phyloP scores from a whole-genome alignment of 441 rosid genomes.

The Populus hybrid region DNA sequence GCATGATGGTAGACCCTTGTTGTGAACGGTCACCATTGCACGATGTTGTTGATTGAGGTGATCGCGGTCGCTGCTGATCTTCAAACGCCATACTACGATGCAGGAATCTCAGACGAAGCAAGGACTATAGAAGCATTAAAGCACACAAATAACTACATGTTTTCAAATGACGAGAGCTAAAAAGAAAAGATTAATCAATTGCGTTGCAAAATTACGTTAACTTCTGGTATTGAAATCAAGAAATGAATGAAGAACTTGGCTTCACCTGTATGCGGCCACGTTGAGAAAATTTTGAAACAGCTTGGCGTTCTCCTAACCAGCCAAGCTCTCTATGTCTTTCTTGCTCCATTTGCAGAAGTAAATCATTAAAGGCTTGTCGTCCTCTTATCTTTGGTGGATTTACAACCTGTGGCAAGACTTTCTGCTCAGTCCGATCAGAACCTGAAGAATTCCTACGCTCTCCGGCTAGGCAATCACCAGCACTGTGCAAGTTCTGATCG shows the following conservation, averaged over 20 bases:
- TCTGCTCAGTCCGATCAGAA: conserved; percentile 28
- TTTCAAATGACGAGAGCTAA: neutral
- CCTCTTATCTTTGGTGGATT: conserved; percentile 70
- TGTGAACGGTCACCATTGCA: conserved; percentile 32
- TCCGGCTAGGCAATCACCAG: conserved; percentile 21
- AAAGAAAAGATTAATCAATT: neutral
- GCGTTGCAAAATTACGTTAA: neutral
- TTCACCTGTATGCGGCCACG: conserved; percentile 85
- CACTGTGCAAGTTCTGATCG: conserved; percentile 20
- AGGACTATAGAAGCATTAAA: conserved; percentile 36
- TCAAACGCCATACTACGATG: conserved; percentile 51
- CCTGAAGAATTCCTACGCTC: conserved; percentile 20
- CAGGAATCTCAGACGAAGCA: conserved; percentile 57
- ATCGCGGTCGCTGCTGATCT: conserved; percentile 33
- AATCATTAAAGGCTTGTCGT: conserved; percentile 73
- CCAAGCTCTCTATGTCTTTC: conserved; percentile 59
- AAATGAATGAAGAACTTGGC: neutral
- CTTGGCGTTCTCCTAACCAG: conserved; percentile 40
- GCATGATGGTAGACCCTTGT: conserved; percentile 43
- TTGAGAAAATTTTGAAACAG: conserved; percentile 66
- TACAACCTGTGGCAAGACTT: conserved; percentile 29
- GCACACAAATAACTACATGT: neutral
- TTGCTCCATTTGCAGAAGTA: conserved; percentile 55
- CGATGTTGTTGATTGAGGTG: conserved; percentile 16
- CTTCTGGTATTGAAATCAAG: neutral